Base-by-base conservation (phyloP, 176 grass and related monocot species). In the Lolium multiflorum region DNA sequence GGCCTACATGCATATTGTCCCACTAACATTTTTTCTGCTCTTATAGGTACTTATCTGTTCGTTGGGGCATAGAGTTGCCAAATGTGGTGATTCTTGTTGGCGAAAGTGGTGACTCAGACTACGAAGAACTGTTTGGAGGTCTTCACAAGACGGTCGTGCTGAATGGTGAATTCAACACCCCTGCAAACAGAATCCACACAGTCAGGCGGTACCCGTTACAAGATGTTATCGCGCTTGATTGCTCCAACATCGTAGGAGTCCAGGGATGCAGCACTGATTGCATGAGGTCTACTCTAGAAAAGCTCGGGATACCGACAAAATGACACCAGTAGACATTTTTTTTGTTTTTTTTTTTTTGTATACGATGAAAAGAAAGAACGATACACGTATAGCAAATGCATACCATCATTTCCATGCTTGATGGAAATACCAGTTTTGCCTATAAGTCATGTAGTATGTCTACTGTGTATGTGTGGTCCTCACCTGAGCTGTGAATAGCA, bases 31-130 rank as follows among this genome's bases (percentile, higher is more conserved):
- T 28, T 28, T 28, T 18, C 2, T 81, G 13, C 65, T 80, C 48
- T 50, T 84, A 6, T 69, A 99, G 97, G 94, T 99, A 99, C 84
- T 71, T 99, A 62, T 94, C 90, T 77, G 91, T 99, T 88, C 69
- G 90, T 37, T 99, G 97, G 97, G 92, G 94, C 63, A 83, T 94
- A 78, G 84, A 91, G 14, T 56, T 99, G 60, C 81, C 87, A 41
- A 89, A 96, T 85, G 90, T 94, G 52, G 69, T 86, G 43, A 86
- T 94, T 49, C 59, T 96, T 60, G 85, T 95, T 60, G 97, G 97
- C 2, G 97, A 94, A 86, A 96, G 80, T 25, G 97, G 97, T 43
- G 97, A 96, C 71, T 90, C 97, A 59, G 97, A 99, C 84, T 93
- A 93, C 37, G 97, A 96, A 64, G 94, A 92, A 70, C 56, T 99